Evolutionary conservation across 2,329 filamentous ascomycete species (phyloP).

Genomic region (Alternaria infectoria): DNA sequence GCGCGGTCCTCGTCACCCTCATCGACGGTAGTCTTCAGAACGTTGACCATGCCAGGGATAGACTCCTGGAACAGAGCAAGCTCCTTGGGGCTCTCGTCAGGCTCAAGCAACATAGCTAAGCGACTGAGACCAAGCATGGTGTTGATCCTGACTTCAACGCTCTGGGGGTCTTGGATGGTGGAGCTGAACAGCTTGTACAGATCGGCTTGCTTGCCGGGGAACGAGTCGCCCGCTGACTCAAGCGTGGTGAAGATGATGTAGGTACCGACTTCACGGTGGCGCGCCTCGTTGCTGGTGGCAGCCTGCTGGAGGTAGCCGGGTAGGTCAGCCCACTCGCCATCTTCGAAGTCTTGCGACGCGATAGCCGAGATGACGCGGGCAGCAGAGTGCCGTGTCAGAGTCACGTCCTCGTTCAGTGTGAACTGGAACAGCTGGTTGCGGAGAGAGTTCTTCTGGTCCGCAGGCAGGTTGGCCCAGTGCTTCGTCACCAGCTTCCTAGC

Average conservation of each 20-base stretch:
- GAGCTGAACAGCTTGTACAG: conserved; percentile 83
- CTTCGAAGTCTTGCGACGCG: conserved; percentile 82
- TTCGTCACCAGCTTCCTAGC: conserved; percentile 80
- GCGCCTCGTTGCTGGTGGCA: conserved; percentile 73
- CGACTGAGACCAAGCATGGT: conserved; percentile 89
- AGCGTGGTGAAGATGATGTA: conserved; percentile 93
- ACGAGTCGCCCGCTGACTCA: conserved; percentile 84
- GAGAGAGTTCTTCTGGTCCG: conserved; percentile 78
- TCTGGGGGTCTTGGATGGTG: conserved; percentile 89
- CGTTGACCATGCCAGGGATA: conserved; percentile 85
- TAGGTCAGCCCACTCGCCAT: conserved; percentile 84
- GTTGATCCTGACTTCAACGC: conserved; percentile 91
- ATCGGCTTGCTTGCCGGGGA: conserved; percentile 78
- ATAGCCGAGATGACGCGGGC: conserved; percentile 88
- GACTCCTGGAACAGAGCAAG: conserved; percentile 78
- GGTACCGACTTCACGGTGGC: conserved; percentile 86
- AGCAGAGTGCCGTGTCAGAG: conserved; percentile 81
- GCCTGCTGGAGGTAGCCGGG: conserved; percentile 80
- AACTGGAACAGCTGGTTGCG: conserved; percentile 84
- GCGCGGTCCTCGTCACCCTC: conserved; percentile 83
- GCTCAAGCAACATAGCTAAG: conserved; percentile 84
- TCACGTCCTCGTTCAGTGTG: conserved; percentile 78
- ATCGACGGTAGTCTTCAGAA: conserved; percentile 84
- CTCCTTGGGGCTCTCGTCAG: conserved; percentile 79
- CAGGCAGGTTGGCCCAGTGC: conserved; percentile 80